Evolutionary conservation across 805 yeast genomes (phyloP).

Genomic region (Torulaspora microellipsoides): DNA sequence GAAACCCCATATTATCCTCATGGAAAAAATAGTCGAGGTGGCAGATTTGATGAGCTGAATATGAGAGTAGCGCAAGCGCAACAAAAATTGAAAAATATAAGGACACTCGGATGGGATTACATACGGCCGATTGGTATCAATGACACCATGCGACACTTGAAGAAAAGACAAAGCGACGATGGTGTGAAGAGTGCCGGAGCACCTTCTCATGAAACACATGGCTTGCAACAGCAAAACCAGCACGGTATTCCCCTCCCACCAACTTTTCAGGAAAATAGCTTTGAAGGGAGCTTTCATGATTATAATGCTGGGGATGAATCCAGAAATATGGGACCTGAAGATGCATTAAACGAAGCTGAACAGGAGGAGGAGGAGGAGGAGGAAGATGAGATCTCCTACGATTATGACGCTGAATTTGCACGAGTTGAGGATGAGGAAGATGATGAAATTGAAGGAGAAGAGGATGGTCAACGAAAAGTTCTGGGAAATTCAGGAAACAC

Average conservation of each 20-base stretch:
- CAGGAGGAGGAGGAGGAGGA: conserved; percentile 28
- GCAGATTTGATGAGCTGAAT: conserved; percentile 17
- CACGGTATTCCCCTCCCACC: conserved; percentile 14
- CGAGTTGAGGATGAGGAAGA: conserved; percentile 28
- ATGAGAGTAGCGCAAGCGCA: conserved; percentile 20
- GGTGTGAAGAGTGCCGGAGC: neutral
- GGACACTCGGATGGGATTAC: conserved; percentile 44
- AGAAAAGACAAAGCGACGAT: conserved; percentile 18
- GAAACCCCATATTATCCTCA: conserved; percentile 20
- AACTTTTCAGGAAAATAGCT: conserved; percentile 32
- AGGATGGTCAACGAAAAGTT: conserved; percentile 4
- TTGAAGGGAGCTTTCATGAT: conserved; percentile 4
- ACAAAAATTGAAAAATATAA: conserved; percentile 25
- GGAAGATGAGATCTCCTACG: conserved; percentile 33
- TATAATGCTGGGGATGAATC: conserved; percentile 1
- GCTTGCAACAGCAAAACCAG: neutral
- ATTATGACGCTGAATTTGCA: conserved; percentile 35
- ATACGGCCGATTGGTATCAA: conserved; percentile 57
- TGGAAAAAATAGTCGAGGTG: conserved; percentile 1
- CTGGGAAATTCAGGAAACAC: conserved; percentile 6
- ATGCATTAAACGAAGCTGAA: neutral
- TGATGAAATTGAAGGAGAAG: conserved; percentile 21
- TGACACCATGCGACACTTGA: conserved; percentile 44
- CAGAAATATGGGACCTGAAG: neutral
- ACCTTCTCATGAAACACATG: conserved; percentile 1